Evolutionary conservation across 768 basidiomycete genomes (phyloP).

Genomic region (Pisolithus marmoratus): DNA sequence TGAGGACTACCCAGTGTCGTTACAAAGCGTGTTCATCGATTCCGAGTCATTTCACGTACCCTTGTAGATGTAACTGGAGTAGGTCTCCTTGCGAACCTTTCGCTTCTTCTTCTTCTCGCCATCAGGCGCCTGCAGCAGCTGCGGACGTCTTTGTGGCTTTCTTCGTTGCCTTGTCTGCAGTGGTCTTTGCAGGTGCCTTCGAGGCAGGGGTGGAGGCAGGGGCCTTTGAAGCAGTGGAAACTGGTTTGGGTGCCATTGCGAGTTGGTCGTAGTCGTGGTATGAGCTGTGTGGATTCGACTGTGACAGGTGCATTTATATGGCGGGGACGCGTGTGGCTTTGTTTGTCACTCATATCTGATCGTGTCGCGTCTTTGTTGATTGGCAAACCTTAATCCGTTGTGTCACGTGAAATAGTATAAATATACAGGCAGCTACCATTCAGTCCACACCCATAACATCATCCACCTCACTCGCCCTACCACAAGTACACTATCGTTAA

Average conservation of each 20-base stretch:
- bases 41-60: slow-evolving; percentile 33
- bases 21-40: too few relatives aligned
- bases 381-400: slow-evolving; percentile 28
- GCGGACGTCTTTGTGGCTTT: slow-evolving; percentile 56
- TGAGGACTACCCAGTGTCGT: slow-evolving; percentile 55
- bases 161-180: slow-evolving; percentile 34
- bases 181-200: slow-evolving; percentile 43
- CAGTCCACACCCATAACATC: slow-evolving; percentile 8
- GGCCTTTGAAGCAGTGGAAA: slow-evolving; percentile 79
- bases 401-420: slow-evolving; percentile 22
- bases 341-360: slow-evolving; percentile 24
- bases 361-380: slow-evolving; percentile 37
- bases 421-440: slow-evolving; percentile 5
- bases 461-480: neutral
- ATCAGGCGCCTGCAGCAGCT: slow-evolving; percentile 46
- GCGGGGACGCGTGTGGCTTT: slow-evolving; percentile 32
- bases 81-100: slow-evolving; percentile 88
- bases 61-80: slow-evolving; percentile 94
- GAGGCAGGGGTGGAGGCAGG: slow-evolving; percentile 35
- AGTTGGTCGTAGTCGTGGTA: slow-evolving; percentile 6
- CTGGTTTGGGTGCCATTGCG: slow-evolving; percentile 65
- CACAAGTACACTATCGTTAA: slow-evolving; percentile 5
- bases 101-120: slow-evolving; percentile 86
- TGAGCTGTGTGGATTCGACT: neutral
- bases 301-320: slow-evolving; percentile 13